phyloP scores from a whole-genome alignment of 352 stramenopile species.

The Pilasporangium apinafurcum region DNA sequence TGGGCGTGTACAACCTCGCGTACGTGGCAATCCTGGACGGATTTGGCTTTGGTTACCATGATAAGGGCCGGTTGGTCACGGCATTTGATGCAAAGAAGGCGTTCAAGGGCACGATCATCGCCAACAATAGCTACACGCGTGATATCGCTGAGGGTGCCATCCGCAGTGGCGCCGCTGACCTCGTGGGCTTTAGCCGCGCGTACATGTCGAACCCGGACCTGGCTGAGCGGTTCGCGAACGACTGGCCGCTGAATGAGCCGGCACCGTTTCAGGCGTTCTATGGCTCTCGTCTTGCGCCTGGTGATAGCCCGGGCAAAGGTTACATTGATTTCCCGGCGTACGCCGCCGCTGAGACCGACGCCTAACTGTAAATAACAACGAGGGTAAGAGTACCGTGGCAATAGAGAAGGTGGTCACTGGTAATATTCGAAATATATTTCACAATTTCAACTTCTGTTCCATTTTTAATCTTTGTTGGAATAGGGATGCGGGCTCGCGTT shows the following conservation, averaged over 20 bases:
- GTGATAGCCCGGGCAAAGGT: no score
- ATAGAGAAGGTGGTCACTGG: no score
- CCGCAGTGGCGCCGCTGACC: constrained; percentile 16
- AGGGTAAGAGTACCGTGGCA: no score
- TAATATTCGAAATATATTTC: no score
- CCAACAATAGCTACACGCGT: constrained; percentile 11
- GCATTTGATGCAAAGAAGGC: constrained; percentile 17
- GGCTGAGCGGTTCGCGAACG: constrained; percentile 10
- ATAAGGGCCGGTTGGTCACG: constrained; percentile 9
- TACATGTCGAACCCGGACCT: constrained; percentile 36
- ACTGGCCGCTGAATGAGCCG: constrained; percentile 4
- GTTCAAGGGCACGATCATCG: constrained; percentile 9
- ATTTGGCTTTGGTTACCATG: constrained; percentile 12
- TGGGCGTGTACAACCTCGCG: constrained; percentile 13
- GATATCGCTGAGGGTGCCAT: constrained; percentile 17
- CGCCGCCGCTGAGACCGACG: no score
- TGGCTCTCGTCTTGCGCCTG: no score
- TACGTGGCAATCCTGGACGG: constrained; percentile 25
- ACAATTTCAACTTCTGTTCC: no score
- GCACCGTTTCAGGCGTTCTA: neutral
- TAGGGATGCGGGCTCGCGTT: no score
- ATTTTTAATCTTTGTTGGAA: no score
- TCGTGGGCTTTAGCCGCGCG: constrained; percentile 24
- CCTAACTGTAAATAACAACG: no score
- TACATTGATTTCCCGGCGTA: neutral